Evolutionary conservation across 768 basidiomycete species (phyloP).

Genomic region (Pisolithus orientalis): DNA sequence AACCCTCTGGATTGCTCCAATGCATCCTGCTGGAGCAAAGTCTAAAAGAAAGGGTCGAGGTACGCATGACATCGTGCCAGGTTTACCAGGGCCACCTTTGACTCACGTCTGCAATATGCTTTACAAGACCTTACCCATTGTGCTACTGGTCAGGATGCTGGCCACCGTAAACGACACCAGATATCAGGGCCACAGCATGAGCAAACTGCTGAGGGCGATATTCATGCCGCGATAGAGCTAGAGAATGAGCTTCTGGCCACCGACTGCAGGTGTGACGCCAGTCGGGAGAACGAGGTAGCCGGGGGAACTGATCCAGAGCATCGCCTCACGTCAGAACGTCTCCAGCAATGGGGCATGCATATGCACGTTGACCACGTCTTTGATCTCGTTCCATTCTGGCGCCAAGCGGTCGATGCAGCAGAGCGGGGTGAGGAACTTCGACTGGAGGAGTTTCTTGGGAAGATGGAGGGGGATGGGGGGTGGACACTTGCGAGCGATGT

Average conservation of each 20-base stretch:
- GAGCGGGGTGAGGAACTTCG: constrained; percentile 37
- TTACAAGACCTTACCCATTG: constrained; percentile 21
- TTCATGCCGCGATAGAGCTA: too few relatives aligned
- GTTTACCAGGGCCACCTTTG: not conserved
- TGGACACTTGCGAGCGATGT: constrained; percentile 25
- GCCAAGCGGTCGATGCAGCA: constrained; percentile 41
- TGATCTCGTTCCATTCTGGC: constrained; percentile 52
- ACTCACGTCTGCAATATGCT: constrained; percentile 1
- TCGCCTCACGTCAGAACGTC: constrained; percentile 24
- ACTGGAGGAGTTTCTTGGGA: constrained; percentile 41
- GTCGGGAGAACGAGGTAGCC: constrained; percentile 9
- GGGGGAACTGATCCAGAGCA: constrained; percentile 25
- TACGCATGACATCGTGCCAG: constrained; percentile 3
- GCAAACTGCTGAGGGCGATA: constrained; percentile 5
- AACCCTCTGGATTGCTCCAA: constrained; percentile 17
- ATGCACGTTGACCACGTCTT: constrained; percentile 40
- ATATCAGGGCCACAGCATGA: constrained; percentile 28
- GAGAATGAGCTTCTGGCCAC: not conserved
- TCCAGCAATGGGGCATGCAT: constrained; percentile 24
- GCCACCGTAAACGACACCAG: constrained; percentile 12
- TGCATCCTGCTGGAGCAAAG: constrained; percentile 14
- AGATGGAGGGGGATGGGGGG: constrained; percentile 30
- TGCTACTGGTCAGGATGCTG: constrained; percentile 18
- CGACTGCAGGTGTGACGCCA: not conserved
- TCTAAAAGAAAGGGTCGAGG: constrained; percentile 15